Evolutionary conservation across 179 eudicot species (phyloP), one percentile per base, ranked within the genome.

Genomic region (Silene vulgaris): DNA sequence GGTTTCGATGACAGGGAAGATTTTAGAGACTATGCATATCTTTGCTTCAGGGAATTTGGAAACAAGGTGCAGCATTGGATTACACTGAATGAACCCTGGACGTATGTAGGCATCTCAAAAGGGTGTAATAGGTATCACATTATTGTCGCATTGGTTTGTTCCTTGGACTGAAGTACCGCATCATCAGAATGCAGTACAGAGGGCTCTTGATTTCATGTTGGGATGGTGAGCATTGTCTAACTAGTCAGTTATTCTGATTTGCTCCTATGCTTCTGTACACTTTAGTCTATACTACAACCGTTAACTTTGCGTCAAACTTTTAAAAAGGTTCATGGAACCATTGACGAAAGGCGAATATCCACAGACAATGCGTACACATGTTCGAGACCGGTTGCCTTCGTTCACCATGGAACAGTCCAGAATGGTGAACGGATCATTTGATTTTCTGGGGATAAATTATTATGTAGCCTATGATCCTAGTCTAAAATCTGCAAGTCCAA

Each of bases 401-500:
- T 88, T 86, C 79, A 75, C 89, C 32, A 59, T 21, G 12, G 81
- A 78, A 30, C 81, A 88, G 79, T 82, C 84, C 12, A 68, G 50
- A 11, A 72, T 76, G 83, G 64, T 88, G 11, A 88, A 79, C 52
- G 88, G 88, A 21, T 88, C 91, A 0, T 82, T 48, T 68, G 91
- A 88, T 84, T 88, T 85, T 73, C 61, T 88, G 1, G 91, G 91
- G 50, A 19, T 88, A 20, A 88, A 88, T 72, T 85, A 88, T 37
- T 85, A 86, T 64, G 91, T 84, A 35, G 73, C 78, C 3, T 65
- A 80, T 61, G 56, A 73, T 62, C 74, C 82, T 69, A 63, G 64
- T 26, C 9, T 71, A 11, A 71, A 23, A 13, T 20, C 26, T 57
- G 57, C 61, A 37, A 77, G 73, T 14, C 74, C 77, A 59, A 85